Base-by-base conservation (phyloP, 176 grass and related monocot genomes). In the Chrysopogon serrulatus region DNA sequence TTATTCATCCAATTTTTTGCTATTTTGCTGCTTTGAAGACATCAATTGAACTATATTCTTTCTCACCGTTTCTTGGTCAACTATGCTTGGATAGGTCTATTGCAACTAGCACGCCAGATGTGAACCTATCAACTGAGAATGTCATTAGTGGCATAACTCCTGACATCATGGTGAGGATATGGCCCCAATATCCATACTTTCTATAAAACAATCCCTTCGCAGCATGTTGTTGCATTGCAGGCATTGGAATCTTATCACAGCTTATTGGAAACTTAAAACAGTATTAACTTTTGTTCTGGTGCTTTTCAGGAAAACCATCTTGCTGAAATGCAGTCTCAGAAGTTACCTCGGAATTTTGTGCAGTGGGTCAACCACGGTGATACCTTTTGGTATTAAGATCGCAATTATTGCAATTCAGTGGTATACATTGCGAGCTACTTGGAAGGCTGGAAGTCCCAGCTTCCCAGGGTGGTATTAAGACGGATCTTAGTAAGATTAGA, bases 321-420 rank as follows among this genome's bases (percentile, higher is more conserved):
- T 49, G 78, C 16, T 14, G 78, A 71, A 80, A 48, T 88, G 10
- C 60, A 81, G 53, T 63, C 62, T 49, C 88, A 85, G 43, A 85
- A 88, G 53, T 68, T 91, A 63, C 82, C 92, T 0, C 86, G 75
- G 31, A 74, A 91, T 78, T 91, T 94, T 49, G 80, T 79, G 3
- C 82, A 89, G 33, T 94, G 92, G 92, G 86, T 94, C 57, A 80
- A 83, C 3, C 17, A 85, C 10, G 80, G 76, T 32, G 80, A 89
- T 63, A 27, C 74, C 1, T 88, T 91, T 64, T 87, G 79, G 78
- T 87, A 68, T 79, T 94, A 77, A 90, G 79, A 57, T 56, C 21
- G 51, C 23, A 28, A 85, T 77, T 71, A 77, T 36, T n/a, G 47
- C 59, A 76, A 26, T 56, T 34, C 18, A 30, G 60, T 88, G 11